These are phyloP conservation scores for Naganishia sp. DNA, from an alignment of 1,284 basidiomycete species.

Conservation along the genomic window DNA sequence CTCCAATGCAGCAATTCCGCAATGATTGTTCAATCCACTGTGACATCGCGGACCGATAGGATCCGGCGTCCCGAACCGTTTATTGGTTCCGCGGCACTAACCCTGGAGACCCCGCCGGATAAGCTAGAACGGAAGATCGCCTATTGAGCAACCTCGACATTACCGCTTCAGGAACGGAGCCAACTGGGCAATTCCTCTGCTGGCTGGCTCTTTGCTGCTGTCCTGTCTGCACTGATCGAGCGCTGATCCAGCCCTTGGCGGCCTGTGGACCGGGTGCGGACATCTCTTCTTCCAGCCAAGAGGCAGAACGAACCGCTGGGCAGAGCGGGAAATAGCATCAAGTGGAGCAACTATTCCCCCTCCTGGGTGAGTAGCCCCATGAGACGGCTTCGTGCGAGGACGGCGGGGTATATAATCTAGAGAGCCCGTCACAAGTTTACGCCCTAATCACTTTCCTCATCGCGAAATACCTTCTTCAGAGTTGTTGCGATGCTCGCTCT, in stretches of 20 bases:
- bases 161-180: background rate
- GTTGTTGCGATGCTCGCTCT: background rate
- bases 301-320: too few species aligned
- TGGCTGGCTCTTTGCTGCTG: too few species aligned
- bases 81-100: too few species aligned
- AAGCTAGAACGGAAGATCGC: background rate
- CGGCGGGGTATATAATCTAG: slow-evolving; percentile 11
- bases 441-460: background rate
- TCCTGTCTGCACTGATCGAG: too few species aligned
- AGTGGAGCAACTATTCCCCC: slow-evolving; percentile 8
- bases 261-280: too few species aligned
- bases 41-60: too few species aligned
- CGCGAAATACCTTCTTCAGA: background rate
- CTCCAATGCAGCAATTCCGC: too few species aligned
- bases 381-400: background rate
- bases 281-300: background rate
- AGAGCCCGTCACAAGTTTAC: background rate
- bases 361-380: background rate
- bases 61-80: too few species aligned
- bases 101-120: slow-evolving; percentile 17
- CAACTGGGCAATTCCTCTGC: background rate
- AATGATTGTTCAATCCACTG: too few species aligned
- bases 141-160: slow-evolving; percentile 12
- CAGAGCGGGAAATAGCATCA: too few species aligned
- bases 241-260: too few species aligned